Base-by-base conservation (phyloP, 192 early-diverging fungal genomes). In the Coemansia sp. region DNA sequence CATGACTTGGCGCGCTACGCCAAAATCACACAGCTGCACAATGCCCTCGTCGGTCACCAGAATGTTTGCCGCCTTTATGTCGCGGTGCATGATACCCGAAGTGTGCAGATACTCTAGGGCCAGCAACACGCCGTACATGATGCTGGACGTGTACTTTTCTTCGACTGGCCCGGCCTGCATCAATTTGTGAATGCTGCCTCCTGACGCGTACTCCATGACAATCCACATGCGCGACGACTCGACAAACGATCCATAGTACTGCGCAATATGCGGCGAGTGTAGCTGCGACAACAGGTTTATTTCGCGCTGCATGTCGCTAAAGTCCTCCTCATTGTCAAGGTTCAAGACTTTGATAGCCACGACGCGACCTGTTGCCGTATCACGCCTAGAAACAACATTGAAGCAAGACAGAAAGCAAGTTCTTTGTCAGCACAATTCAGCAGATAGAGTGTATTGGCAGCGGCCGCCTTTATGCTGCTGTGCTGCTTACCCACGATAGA, bases 331-430 rank as follows among this genome's bases (percentile, higher is more conserved):
- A 9, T 89, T 93, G 75, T 99, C 97, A 32, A 99, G 82, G 65
- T 98, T 93, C 22, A 99, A 81, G 27, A 99, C 88, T 76, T 99
- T 99, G 59, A 99, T 94, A 9, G 95, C 97, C 9, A 99, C 88
- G 4, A 90, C 77, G 66, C 89, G 80, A 22, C 81, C 77, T 9
- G 86, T 92, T 32, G 66, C 69, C 62, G 83, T 88, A 64, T 95
- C 84, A 27, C 63, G 67, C 29, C 65, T 68, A 68, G 5, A 21
- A 26, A 21, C 15, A 5, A 51, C 38, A 40, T 40, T 15, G 37
- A 25, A 26, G n/a, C 19, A 5, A 21, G 18, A 23, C 45, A 7
- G 19, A 15, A n/a, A 25, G 40, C 26, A 52, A 32, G 17, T 6
- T 14, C 22, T 29, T 26, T 15, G 23, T 29, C 36, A 53, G 29